phyloP scores from a whole-genome alignment of 83 land plant species.

The Thuja plicata region DNA sequence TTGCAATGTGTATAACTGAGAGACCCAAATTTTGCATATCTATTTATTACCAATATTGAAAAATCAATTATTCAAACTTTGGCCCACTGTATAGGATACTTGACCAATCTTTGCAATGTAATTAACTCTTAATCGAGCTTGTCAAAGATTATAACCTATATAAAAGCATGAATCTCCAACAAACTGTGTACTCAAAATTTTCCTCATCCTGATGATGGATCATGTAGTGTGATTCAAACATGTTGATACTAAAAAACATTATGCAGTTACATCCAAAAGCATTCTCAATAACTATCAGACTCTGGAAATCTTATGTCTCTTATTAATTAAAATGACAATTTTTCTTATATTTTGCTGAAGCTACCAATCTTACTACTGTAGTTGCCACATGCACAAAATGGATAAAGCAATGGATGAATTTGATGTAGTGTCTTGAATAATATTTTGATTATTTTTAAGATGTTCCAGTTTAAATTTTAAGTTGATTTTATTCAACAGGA shows the following conservation, averaged over 20 bases:
- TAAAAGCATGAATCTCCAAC: neutral
- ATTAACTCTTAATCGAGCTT: neutral
- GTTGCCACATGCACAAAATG: neutral
- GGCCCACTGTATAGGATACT: neutral
- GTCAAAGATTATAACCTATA: neutral
- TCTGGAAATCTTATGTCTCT: too few species aligned
- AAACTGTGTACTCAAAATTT: neutral
- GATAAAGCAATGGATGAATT: neutral
- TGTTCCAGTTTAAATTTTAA: neutral
- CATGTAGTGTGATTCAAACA: too few species aligned
- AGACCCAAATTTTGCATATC: neutral
- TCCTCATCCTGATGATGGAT: too few species aligned
- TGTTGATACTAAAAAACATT: too few species aligned
- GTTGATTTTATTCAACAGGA: slow-evolving; percentile 30
- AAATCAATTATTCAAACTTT: neutral
- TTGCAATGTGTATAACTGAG: neutral
- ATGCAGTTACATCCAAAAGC: too few species aligned
- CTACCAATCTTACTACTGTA: neutral
- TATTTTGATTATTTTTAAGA: neutral
- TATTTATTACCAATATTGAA: neutral
- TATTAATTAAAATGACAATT: neutral
- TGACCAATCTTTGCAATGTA: neutral
- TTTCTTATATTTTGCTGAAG: neutral
- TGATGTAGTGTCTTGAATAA: neutral
- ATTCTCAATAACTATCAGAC: too few species aligned